Base-by-base conservation (phyloP, 2,329 filamentous ascomycete species). In the Aspergillus pseudonomiae region DNA sequence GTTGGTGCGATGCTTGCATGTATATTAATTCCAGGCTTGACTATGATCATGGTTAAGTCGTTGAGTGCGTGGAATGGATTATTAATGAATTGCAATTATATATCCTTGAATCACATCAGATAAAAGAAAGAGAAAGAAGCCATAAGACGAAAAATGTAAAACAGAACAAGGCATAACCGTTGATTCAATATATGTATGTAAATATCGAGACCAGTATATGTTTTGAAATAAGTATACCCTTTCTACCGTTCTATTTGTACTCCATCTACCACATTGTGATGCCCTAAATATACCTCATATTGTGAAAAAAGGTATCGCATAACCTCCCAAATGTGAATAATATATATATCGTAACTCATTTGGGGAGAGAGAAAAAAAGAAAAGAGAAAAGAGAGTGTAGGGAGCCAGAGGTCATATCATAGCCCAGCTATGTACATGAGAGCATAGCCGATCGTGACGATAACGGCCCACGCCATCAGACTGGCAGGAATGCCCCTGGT, bases 401-500 rank as follows among this genome's bases (percentile, higher is more conserved):
- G 36, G 36, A 28, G 55, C 14, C n/a, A 14, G 26, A 12, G n/a
- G 32, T 34, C 36, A 54, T 30, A 61, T 60, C 81, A 90, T 58
- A 93, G 83, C 0, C 89, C 89, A 12, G 86, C 89, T 57, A 93
- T 83, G 67, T 90, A 84, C 93, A 98, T 97, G 67, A 96, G 83
- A 2, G 90, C 93, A 79, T 97, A 99, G 0, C 95, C 96, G 48
- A 99, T 81, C 0, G 93, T 94, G 32, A 98, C 85, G 48, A 97
- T 89, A 11, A 99, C 91, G 0, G 84, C 77, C 70, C 96, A 90
- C 0, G 93, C 89, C 60, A 97, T 83, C 41, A 98, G 76, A 78
- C 91, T 96, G 74, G 91, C 89, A 0, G 95, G 94, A 43, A 99
- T 88, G 73, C 95, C 95, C n/a, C 94, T 85, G 58, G 91, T 96